A percentile compares a stretch with the other conserved stretches of the same genome.
These are phyloP conservation scores for Colletotrichum coccodes DNA, from an alignment of 2,329 filamentous ascomycete species.

Conservation along the genomic window DNA sequence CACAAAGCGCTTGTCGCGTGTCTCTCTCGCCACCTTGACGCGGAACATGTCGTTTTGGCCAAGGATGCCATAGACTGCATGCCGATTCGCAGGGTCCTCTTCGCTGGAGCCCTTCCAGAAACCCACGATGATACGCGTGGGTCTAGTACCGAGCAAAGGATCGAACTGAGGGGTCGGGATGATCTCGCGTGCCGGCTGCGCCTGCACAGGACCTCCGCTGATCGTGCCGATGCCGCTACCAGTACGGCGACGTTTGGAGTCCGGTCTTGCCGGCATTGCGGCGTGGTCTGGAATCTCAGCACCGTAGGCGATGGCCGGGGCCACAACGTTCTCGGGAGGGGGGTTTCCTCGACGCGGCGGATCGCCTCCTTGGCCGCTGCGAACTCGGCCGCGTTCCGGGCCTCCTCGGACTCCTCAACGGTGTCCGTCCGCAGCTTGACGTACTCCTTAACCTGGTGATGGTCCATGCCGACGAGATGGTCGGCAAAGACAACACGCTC, in stretches of 20 bases:
- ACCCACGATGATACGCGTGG: slow-evolving; percentile 67
- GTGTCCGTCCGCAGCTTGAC: slow-evolving; percentile 62
- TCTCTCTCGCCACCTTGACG: slow-evolving; percentile 69
- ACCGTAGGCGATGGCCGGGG: slow-evolving; percentile 62
- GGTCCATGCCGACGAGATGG: slow-evolving; percentile 65
- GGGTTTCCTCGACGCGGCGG: slow-evolving; percentile 55
- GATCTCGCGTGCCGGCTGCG: slow-evolving; percentile 17
- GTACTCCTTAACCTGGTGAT: slow-evolving; percentile 70
- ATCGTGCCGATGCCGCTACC: slow-evolving; percentile 48
- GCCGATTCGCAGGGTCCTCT: slow-evolving; percentile 58
- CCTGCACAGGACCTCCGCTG: slow-evolving; percentile 38
- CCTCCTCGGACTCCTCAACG: slow-evolving; percentile 48
- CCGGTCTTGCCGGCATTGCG: slow-evolving; percentile 42
- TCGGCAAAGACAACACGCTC: slow-evolving; percentile 68
- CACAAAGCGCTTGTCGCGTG: slow-evolving; percentile 67
- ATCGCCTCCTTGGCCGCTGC: slow-evolving; percentile 59
- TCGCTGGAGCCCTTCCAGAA: slow-evolving; percentile 68
- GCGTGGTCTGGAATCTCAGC: slow-evolving; percentile 57
- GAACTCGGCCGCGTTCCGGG: slow-evolving; percentile 49
- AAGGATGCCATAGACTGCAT: slow-evolving; percentile 71
- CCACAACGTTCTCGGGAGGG: slow-evolving; percentile 51
- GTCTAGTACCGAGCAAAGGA: slow-evolving; percentile 61
- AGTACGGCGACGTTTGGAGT: slow-evolving; percentile 60
- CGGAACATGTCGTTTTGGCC: slow-evolving; percentile 73
- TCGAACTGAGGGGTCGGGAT: slow-evolving; percentile 41